Percentiles rank a stretch among this genome's conserved stretches.
These are phyloP conservation scores for Aurifilum marmelostoma DNA, from an alignment of 2,329 filamentous ascomycete species.

Conservation along the genomic window DNA sequence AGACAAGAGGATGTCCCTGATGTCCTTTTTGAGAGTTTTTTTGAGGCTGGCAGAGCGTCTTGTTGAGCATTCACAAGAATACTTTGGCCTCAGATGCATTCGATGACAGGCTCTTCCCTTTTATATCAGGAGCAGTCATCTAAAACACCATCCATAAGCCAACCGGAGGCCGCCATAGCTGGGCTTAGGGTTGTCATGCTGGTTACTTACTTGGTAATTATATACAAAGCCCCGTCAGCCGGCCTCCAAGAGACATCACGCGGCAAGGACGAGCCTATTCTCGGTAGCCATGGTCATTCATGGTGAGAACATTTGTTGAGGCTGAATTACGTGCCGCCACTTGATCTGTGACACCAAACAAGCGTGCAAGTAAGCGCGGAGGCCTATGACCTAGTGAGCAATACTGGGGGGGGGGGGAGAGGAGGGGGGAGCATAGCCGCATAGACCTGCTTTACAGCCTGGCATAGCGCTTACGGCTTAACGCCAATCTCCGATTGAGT, in stretches of 20 bases:
- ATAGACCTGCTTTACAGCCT: neutral
- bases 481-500: neutral
- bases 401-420: too few relatives aligned
- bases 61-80: too few relatives aligned
- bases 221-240: neutral
- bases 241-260: neutral
- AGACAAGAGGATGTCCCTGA: too few relatives aligned
- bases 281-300: neutral
- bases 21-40: too few relatives aligned
- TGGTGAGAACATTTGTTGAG: neutral
- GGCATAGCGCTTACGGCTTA: neutral
- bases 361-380: neutral
- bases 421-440: slow-evolving; percentile 5
- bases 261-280: neutral
- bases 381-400: neutral
- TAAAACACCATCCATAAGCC: neutral
- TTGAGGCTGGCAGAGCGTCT: neutral
- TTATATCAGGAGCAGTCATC: neutral
- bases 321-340: neutral
- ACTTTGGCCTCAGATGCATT: neutral
- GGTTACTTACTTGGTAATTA: too few relatives aligned
- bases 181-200: neutral
- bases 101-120: neutral
- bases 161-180: neutral
- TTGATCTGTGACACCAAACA: neutral